Evolutionary conservation across 352 stramenopile genomes (phyloP).

Genomic region (Phytophthora lateralis): DNA sequence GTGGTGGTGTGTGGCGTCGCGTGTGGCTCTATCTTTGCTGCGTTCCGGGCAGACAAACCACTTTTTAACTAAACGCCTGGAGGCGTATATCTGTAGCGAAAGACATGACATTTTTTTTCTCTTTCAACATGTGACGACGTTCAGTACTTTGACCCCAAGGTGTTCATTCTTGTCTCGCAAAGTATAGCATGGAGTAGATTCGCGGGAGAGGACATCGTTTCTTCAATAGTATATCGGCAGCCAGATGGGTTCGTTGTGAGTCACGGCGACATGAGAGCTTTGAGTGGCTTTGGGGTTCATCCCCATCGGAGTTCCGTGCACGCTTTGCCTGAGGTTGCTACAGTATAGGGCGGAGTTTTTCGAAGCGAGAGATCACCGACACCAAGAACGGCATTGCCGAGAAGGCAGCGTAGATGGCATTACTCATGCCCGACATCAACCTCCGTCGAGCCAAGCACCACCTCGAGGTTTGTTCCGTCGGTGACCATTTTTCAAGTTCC

Average conservation of each 20-base stretch:
- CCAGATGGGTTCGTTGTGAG: slow-evolving; percentile 30
- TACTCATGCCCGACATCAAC: slow-evolving; percentile 75
- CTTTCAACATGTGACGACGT: slow-evolving; percentile 36
- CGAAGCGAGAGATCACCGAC: slow-evolving; percentile 9
- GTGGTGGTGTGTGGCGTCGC: slow-evolving; percentile 14
- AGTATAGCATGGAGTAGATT: not conserved
- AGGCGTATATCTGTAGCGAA: slow-evolving; percentile 45
- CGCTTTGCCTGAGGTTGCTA: not conserved
- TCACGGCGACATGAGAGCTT: slow-evolving; percentile 17
- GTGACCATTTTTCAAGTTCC: not conserved
- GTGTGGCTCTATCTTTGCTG: slow-evolving; percentile 20
- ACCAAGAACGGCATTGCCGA: slow-evolving; percentile 14
- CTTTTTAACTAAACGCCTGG: slow-evolving; percentile 39
- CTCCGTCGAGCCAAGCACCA: slow-evolving; percentile 62
- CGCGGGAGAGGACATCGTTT: slow-evolving; percentile 14
- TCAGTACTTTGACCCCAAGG: slow-evolving; percentile 8
- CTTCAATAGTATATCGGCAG: slow-evolving; percentile 2
- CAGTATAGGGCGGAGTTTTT: slow-evolving; percentile 18
- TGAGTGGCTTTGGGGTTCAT: slow-evolving; percentile 22
- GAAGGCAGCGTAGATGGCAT: slow-evolving; percentile 39
- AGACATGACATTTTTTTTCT: slow-evolving; percentile 29
- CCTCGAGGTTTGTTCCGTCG: slow-evolving; percentile 50
- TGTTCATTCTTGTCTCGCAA: not conserved
- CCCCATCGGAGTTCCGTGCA: slow-evolving; percentile 21
- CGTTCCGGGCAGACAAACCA: not conserved